Percentiles rank a stretch among this genome's conserved stretches.
Evolutionary conservation across 2,329 filamentous ascomycete species (phyloP).

Genomic region (Colletotrichum chlorophyti): DNA sequence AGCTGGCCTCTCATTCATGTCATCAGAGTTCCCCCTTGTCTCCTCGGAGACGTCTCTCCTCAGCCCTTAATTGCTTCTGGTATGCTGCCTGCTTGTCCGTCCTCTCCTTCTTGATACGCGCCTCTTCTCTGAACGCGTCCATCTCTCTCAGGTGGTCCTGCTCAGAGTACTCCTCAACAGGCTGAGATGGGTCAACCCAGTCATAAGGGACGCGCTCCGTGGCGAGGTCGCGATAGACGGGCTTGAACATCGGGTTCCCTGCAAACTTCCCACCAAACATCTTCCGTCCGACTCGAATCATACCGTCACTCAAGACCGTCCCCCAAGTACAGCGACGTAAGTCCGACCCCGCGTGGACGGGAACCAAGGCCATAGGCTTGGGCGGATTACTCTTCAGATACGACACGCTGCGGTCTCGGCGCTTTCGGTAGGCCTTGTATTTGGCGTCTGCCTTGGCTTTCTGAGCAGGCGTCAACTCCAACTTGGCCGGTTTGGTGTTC

Average conservation of each 20-base stretch:
- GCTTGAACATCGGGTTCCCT: constrained; percentile 17
- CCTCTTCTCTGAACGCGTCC: constrained; percentile 19
- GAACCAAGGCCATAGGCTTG: constrained; percentile 21
- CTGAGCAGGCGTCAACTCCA: constrained; percentile 12
- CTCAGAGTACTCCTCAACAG: not conserved
- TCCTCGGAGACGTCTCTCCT: constrained; percentile 9
- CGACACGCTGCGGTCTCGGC: constrained; percentile 17
- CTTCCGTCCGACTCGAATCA: constrained; percentile 6
- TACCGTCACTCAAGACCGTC: not conserved
- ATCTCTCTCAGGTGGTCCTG: constrained; percentile 14
- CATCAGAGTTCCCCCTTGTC: constrained; percentile 19
- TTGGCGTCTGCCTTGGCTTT: constrained; percentile 9
- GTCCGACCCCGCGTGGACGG: not conserved
- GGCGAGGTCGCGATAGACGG: constrained; percentile 22
- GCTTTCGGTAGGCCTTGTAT: constrained; percentile 22
- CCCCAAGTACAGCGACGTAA: not conserved
- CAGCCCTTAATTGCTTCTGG: constrained; percentile 13
- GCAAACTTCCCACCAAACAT: constrained; percentile 3
- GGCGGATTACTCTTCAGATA: constrained; percentile 22
- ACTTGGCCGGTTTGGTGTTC: not conserved
- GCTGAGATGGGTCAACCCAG: constrained; percentile 21
- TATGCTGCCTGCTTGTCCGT: constrained; percentile 7
- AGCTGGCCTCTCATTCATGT: no score
- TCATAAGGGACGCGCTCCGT: constrained; percentile 21
- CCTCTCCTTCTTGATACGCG: constrained; percentile 11